A percentile compares a stretch with the other conserved stretches of the same genome.
These are phyloP conservation scores for Mimosa bimucronata DNA, from an alignment of 306 rosid species.

Conservation along the genomic window DNA sequence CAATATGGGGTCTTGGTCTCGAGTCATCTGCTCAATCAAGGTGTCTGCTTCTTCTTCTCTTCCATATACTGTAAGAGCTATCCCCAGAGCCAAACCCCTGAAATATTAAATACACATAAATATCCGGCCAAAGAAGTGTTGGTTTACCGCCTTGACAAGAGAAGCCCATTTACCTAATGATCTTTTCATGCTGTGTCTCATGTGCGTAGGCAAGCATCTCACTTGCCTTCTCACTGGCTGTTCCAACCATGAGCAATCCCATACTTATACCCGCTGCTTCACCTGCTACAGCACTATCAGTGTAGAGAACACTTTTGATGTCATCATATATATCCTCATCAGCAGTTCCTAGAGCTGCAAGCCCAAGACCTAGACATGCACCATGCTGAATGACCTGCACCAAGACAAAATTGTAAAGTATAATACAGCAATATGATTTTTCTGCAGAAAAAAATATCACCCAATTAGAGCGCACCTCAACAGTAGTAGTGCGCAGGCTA, in stretches of 20 bases:
- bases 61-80: conserved; percentile 95
- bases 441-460: neutral
- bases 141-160: conserved; percentile 12
- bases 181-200: conserved; percentile 95
- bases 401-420: conserved; percentile 32
- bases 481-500: conserved; percentile 87
- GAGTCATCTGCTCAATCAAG: conserved; percentile 94
- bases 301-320: conserved; percentile 80
- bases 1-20: conserved; percentile 93
- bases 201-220: conserved; percentile 98
- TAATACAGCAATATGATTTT: conserved; percentile 17
- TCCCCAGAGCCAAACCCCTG: conserved; percentile 94
- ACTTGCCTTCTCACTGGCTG: conserved; percentile 94
- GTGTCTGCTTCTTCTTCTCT: conserved; percentile 99
- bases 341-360: conserved; percentile 94
- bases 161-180: conserved; percentile 63
- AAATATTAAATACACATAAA: conserved; percentile 33
- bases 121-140: conserved; percentile 22
- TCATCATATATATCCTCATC: conserved; percentile 91
- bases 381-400: conserved; percentile 95
- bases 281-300: conserved; percentile 98
- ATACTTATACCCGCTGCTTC: conserved; percentile 98
- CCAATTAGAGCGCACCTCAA: conserved; percentile 70
- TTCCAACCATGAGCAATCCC: conserved; percentile 99
- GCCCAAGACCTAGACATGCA: conserved; percentile 98